Base-by-base conservation (phyloP, 2,329 filamentous ascomycete genomes). In the Monosporascus ibericus region DNA sequence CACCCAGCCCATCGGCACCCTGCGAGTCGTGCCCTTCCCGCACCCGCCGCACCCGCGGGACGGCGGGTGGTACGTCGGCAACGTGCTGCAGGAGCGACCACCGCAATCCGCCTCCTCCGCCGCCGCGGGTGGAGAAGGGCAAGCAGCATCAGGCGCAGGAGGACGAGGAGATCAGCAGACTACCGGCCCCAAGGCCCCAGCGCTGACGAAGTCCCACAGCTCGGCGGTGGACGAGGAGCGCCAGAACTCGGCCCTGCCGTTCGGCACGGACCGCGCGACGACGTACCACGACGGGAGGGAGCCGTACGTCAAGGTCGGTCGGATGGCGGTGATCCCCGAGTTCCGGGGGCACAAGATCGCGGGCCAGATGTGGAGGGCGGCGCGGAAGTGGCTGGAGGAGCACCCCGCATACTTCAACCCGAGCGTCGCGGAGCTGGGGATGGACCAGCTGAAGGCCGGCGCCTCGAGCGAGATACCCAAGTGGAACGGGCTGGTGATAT, bases 11-110 rank as follows among this genome's bases (percentile, higher is more conserved):
- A 82, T 92, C 50, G 90, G 86, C 7, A 90, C 87, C 1, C 79
- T 95, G 54, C 84, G 92, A 22, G 75, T 95, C 11, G 87, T 95
- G 0, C 91, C 91, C 0, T 90, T 90, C 49, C 90, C 89, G 1
- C 88, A 95, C 62, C 72, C 74, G 9, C 75, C 83, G 34, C 83
- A 92, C 69, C 82, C 84, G 44, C 64, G 73, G 57, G 64, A 69
- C 0, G 80, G 77, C 5, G 77, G 71, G 6, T 64, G 64, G 25
- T 83, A 82, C 63, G 70, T 73, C 54, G 71, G 75, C 55, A 74
- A 75, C 37, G 60, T 68, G 15, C 61, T 78, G 27, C 60, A 61
- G 52, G 54, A 63, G 25, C 24, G 51, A 55, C 6, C 52, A 2
- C 30, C 30, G 27, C 27, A 30, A 11, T 5, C 27, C 3, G 30